These are phyloP conservation scores for Deakozyma indianensis DNA, from an alignment of 805 yeast species.

Conservation along the genomic window DNA sequence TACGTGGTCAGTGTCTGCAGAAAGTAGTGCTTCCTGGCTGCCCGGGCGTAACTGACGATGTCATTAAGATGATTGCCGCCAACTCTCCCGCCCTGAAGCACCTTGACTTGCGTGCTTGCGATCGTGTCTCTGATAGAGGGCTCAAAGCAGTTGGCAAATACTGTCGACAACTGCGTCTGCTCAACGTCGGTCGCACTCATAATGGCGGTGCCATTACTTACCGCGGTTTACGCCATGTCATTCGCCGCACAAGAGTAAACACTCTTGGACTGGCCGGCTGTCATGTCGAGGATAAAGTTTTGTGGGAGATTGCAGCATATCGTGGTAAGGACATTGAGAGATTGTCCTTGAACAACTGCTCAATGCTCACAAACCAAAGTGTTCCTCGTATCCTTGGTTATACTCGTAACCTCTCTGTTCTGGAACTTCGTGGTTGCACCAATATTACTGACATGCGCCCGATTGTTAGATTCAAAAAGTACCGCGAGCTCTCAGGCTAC, in stretches of 20 bases:
- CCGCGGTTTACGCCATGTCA: conserved; percentile 43
- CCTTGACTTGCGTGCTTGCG: conserved; percentile 77
- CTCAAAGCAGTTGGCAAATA: conserved; percentile 47
- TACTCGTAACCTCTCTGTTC: conserved; percentile 48
- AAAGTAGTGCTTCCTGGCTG: conserved; percentile 58
- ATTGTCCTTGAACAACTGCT: conserved; percentile 64
- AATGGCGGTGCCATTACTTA: conserved; percentile 59
- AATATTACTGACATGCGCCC: conserved; percentile 46
- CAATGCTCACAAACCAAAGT: conserved; percentile 39
- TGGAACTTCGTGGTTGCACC: conserved; percentile 57
- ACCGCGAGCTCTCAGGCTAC: conserved; percentile 22
- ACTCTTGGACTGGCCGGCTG: conserved; percentile 90
- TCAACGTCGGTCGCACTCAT: conserved; percentile 70
- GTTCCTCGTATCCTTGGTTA: conserved; percentile 40
- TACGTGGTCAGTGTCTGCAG: conserved; percentile 28
- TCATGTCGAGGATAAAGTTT: conserved; percentile 53
- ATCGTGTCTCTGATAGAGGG: conserved; percentile 60
- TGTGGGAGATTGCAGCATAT: conserved; percentile 64
- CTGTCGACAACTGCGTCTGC: conserved; percentile 41
- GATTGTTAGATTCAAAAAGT: conserved; percentile 48
- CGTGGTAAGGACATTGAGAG: conserved; percentile 41
- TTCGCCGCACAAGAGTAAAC: conserved; percentile 38
- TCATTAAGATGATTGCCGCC: conserved; percentile 36
- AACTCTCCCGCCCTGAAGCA: conserved; percentile 44
- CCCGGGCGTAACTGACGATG: conserved; percentile 43